Evolutionary conservation across 768 basidiomycete species (phyloP), one percentile per base, ranked within the genome.

Genomic region (Aureoboletus auriporus): DNA sequence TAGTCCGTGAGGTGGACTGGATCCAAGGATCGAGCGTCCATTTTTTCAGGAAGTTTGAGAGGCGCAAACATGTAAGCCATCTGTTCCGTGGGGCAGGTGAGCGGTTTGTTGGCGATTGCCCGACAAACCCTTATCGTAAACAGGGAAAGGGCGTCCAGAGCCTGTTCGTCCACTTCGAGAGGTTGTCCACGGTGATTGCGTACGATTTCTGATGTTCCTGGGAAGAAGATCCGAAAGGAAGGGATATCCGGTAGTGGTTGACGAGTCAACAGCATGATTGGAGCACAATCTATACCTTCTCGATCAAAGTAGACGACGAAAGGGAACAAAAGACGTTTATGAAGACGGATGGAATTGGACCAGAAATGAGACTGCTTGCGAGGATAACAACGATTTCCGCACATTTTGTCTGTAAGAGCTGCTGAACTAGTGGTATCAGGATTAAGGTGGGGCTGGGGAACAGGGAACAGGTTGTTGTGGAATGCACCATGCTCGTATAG

Each of bases 11-110:
- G 64, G 33, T 71, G 58, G 44, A 20, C 27, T 9, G 52, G 17
- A 49, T 66, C 50, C 41, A 52, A 30, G 13, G 52, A 56, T 35
- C 30, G n/a, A 67, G 66, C 26, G 63, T 64, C 38, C 60, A 55
- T 50, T 66, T 58, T 44, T 44, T 57, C 53, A 36, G 43, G 66
- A 51, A 39, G 66, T 56, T 45, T 55, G 34, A 91, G 69, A 6
- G 90, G 87, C 10, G 83, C 81, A 53, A 89, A 68, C 56, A 89
- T 80, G 58, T 83, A 90, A 13, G 75, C 63, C 71, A 83, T 79
- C 14, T 77, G 65, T 37, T 80, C 75, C 42, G 72, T 45, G 8
- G 72, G 44, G 62, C 83, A 83, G n/a, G 68, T 65, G 30, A 86
- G 72, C 1, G 83, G 75, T 59, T 89, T 91, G 67, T 89, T 90